Evolutionary conservation across 306 rosid genomes (phyloP).

Genomic region (Lathyrus aphaca): DNA sequence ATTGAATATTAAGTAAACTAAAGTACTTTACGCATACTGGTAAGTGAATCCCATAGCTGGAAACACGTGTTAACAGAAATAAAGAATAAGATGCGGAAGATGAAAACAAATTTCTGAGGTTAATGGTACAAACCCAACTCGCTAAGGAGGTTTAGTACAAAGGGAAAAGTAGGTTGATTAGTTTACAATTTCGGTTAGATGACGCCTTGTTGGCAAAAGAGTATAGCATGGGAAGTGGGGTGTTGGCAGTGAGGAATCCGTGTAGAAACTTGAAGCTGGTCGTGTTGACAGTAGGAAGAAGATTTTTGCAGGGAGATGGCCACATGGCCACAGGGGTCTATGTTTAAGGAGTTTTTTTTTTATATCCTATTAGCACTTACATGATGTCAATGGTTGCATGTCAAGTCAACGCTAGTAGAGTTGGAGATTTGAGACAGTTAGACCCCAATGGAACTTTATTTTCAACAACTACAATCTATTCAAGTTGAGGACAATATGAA

Average conservation of each 20-base stretch:
- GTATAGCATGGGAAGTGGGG: neutral
- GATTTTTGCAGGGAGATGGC: conserved; percentile 3
- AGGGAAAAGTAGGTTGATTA: neutral
- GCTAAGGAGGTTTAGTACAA: neutral
- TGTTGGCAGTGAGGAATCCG: neutral
- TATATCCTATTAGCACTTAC: neutral
- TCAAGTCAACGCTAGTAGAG: neutral
- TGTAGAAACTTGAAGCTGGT: neutral
- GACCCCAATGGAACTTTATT: neutral
- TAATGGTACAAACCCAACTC: neutral
- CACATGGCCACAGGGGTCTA: neutral
- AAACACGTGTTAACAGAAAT: neutral
- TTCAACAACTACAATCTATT: neutral
- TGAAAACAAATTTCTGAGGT: neutral
- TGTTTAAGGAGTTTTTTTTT: neutral
- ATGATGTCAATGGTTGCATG: neutral
- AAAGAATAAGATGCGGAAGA: neutral
- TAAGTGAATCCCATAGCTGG: conserved; percentile 12
- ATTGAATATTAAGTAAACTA: conserved; percentile 22
- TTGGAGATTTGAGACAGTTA: neutral
- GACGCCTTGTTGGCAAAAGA: neutral
- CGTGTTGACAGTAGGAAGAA: neutral
- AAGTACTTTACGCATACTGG: conserved; percentile 19
- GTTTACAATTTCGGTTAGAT: neutral
- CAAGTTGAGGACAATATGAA: neutral